Evolutionary conservation across 1,284 basidiomycete genomes (phyloP).

Genomic region (Tilletia walkeri): DNA sequence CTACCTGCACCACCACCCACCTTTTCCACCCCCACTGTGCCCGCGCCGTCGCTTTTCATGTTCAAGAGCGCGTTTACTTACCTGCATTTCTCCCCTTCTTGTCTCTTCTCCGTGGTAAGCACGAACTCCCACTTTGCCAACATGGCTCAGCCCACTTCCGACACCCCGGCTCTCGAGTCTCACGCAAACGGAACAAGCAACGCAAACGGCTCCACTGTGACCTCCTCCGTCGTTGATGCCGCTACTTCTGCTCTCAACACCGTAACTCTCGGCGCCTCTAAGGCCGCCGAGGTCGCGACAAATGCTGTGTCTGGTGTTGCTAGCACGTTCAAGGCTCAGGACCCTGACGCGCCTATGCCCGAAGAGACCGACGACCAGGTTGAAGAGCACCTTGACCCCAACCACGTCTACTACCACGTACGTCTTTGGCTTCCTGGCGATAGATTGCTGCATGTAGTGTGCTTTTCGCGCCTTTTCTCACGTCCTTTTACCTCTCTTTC

Average conservation of each 20-base stretch:
- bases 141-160: too few relatives aligned
- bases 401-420: constrained; percentile 18
- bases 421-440: background rate
- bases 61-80: too few relatives aligned
- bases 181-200: background rate
- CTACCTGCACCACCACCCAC: too few relatives aligned
- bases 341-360: constrained; percentile 11
- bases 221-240: background rate
- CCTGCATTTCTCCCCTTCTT: too few relatives aligned
- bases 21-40: too few relatives aligned
- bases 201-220: constrained; percentile 6
- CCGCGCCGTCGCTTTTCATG: too few relatives aligned
- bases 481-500: background rate
- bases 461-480: background rate
- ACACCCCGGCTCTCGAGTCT: too few relatives aligned
- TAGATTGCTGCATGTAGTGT: background rate
- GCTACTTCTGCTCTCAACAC: constrained; percentile 10
- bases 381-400: constrained; percentile 15
- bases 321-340: background rate
- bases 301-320: background rate
- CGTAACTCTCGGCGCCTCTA: constrained; percentile 2
- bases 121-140: too few relatives aligned
- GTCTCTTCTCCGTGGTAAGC: too few relatives aligned
- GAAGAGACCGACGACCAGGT: constrained; percentile 14
- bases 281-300: constrained; percentile 7